Conservation (phyloP, 192 early-diverging fungal species). For the Pilobolus umbonatus region DNA sequence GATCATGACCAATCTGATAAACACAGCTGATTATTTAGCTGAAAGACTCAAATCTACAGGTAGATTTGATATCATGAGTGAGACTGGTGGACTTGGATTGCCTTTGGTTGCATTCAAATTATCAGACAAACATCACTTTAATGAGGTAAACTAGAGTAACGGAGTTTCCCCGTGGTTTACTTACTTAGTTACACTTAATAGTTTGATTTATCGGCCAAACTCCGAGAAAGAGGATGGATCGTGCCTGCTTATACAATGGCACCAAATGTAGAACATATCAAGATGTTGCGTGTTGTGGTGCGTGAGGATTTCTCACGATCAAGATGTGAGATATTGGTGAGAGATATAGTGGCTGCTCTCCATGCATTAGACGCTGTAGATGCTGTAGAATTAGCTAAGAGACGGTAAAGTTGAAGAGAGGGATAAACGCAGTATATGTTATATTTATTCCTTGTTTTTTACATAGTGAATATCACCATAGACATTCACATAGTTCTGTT, state of each 20-base stretch:
- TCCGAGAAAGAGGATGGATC: conserved; percentile 69
- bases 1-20: conserved; percentile 58
- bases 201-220: conserved; percentile 51
- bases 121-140: conserved; percentile 27
- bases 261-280: conserved; percentile 37
- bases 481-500: conserved; percentile 6
- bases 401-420: conserved; percentile 2
- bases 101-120: conserved; percentile 66
- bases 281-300: conserved; percentile 65
- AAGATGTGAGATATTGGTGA: conserved; percentile 27
- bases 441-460: background rate
- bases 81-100: conserved; percentile 39
- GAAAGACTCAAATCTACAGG: conserved; percentile 51
- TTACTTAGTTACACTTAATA: conserved; percentile 22
- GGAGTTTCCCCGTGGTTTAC: too few species aligned
- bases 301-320: conserved; percentile 40
- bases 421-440: background rate
- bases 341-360: conserved; percentile 20
- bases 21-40: conserved; percentile 54
- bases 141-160: conserved; percentile 21
- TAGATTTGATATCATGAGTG: conserved; percentile 52
- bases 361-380: conserved; percentile 21
- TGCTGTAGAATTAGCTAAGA: background rate
- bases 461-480: background rate
- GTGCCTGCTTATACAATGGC: conserved; percentile 65